Conservation (phyloP, 2,329 filamentous ascomycete species). For the Neoarthrinium moseri region DNA sequence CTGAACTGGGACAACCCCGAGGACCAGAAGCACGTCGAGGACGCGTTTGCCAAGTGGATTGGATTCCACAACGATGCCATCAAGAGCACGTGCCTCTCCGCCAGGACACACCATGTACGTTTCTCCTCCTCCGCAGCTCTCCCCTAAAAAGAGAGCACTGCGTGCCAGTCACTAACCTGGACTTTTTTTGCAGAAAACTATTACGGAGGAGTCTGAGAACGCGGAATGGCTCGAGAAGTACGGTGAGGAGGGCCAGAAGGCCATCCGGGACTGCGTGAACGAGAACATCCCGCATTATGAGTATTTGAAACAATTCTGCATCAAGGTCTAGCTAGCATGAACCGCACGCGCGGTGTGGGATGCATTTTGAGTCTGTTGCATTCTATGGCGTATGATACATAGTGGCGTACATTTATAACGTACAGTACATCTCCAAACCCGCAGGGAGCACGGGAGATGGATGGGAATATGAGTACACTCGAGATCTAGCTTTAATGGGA, state of each 20-base stretch:
- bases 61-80: conserved; percentile 97
- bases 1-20: conserved; percentile 79
- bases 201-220: conserved; percentile 66
- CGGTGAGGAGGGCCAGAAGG: conserved; percentile 66
- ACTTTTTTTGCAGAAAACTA: conserved; percentile 49
- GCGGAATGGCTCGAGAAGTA: conserved; percentile 73
- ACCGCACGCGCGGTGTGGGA: not conserved
- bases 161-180: conserved; percentile 3
- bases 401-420: conserved; percentile 9
- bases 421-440: conserved; percentile 19
- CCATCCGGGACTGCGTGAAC: conserved; percentile 70
- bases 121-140: not conserved
- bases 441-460: conserved; percentile 1
- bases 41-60: conserved; percentile 92
- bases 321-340: conserved; percentile 48
- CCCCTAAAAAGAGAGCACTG: no score
- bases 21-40: conserved; percentile 65
- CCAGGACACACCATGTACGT: conserved; percentile 62
- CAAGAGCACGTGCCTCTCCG: conserved; percentile 72
- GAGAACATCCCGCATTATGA: conserved; percentile 75
- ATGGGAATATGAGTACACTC: conserved; percentile 3
- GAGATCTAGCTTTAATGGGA: not conserved
- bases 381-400: conserved; percentile 18
- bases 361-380: conserved; percentile 7
- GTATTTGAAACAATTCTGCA: conserved; percentile 75